These are phyloP conservation scores for Sugiyamaella sp. DNA, from an alignment of 1,139 yeast species.

Conservation along the genomic window DNA sequence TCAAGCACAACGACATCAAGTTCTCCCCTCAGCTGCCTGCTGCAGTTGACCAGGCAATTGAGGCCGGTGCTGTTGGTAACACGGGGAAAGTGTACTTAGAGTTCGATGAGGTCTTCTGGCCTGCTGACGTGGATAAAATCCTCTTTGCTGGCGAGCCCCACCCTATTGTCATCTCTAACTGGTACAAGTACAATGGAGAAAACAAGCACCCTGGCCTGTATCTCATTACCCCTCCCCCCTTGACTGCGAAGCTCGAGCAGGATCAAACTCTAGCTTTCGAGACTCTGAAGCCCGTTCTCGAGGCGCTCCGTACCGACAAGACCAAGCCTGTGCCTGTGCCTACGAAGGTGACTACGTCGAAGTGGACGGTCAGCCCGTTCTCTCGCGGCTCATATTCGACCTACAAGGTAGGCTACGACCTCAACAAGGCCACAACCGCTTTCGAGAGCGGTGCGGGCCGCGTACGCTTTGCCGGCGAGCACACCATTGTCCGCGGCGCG, in stretches of 20 bases:
- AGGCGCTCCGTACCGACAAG: constrained; percentile 36
- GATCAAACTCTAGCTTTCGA: constrained; percentile 49
- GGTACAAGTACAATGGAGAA: constrained; percentile 40
- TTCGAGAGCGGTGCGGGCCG: constrained; percentile 59
- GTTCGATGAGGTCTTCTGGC: constrained; percentile 74
- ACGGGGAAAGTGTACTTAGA: constrained; percentile 80
- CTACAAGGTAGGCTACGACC: constrained; percentile 66
- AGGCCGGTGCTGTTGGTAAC: constrained; percentile 63
- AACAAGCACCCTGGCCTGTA: constrained; percentile 32
- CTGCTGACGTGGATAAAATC: constrained; percentile 52
- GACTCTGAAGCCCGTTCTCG: constrained; percentile 50
- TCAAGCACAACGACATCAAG: constrained; percentile 52
- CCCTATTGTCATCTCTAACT: constrained; percentile 56
- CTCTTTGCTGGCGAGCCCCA: constrained; percentile 45
- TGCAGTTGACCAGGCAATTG: constrained; percentile 50
- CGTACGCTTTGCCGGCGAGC: constrained; percentile 85
- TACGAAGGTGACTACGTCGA: constrained; percentile 55
- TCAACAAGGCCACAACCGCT: constrained; percentile 58
- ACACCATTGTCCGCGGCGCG: constrained; percentile 71
- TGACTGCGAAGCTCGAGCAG: constrained; percentile 54
- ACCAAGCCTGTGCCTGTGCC: constrained; percentile 49
- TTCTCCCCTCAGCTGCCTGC: constrained; percentile 54
- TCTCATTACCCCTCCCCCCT: constrained; percentile 46
- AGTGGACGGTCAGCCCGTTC: constrained; percentile 73
- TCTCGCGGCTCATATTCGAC: constrained; percentile 78